phyloP scores from a whole-genome alignment of 371 early-diverging fungal genomes.

The Rhizopus stolonifer region DNA sequence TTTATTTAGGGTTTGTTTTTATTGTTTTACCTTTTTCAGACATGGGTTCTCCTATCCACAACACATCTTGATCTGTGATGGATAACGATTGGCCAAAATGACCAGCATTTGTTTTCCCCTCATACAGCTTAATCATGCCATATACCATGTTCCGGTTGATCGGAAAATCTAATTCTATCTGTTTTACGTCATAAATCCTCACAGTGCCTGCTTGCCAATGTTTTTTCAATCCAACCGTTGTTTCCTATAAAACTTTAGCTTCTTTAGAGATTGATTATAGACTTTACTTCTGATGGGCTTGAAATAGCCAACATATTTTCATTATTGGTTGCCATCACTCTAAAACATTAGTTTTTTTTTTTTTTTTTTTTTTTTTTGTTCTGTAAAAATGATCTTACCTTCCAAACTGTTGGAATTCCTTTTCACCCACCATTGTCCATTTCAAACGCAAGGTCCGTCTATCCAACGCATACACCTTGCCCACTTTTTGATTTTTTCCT shows the following conservation, averaged over 20 bases:
- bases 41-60: conserved; percentile 53
- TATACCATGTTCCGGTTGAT: conserved; percentile 4
- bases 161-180: conserved; percentile 1
- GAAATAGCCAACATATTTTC: conserved; percentile 25
- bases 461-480: conserved; percentile 43
- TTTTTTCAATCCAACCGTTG: conserved; percentile 15
- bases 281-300: conserved; percentile 39
- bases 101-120: conserved; percentile 39
- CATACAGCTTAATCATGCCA: conserved; percentile 20
- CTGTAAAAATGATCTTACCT: conserved; percentile 24
- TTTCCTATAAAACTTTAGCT: conserved; percentile 13
- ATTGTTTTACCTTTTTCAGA: conserved; percentile 34
- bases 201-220: conserved; percentile 49
- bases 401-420: conserved; percentile 51
- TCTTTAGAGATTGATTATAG: not conserved
- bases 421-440: conserved; percentile 38
- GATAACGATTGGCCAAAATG: conserved; percentile 43
- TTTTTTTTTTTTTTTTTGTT: too few species aligned
- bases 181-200: conserved; percentile 30
- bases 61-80: conserved; percentile 11
- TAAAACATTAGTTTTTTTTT: too few species aligned
- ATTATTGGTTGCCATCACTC: conserved; percentile 2
- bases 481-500: conserved; percentile 21
- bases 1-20: not conserved
- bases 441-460: conserved; percentile 5